Evolutionary conservation across 495 filamentous ascomycete species (phyloP), one percentile per base, ranked within the genome.

Genomic region (Podospora didyma): DNA sequence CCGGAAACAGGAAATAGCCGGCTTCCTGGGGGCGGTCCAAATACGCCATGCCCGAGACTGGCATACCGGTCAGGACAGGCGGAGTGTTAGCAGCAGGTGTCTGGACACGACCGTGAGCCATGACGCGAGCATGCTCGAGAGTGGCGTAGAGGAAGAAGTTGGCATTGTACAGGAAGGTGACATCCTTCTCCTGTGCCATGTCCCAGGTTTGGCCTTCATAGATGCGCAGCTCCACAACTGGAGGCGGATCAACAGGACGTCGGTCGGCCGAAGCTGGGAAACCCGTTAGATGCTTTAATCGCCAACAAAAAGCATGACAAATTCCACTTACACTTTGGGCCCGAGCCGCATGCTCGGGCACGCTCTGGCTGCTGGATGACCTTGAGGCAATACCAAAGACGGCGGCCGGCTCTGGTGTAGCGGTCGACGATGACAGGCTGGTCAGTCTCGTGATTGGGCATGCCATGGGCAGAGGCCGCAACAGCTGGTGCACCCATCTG

Each of bases 61-160:
- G 92, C 61, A 95, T 92, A 63, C 94, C 94, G 1, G 95, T 98
- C 59, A 98, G 79, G 37, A 97, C 91, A 1, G 92, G 89, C 22
- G 87, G 86, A 37, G 83, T 82, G 24, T 86, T 86, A 16, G 79
- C 75, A 22, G 85, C 73, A 3, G 83, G 79, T 21, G 82, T 80
- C 51, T 81, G 78, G 42, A 88, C 80, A 45, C 92, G 87, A 26
- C 87, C 88, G 54, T 93, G 89, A 2, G 91, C 90, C 62, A 97
- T 91, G 17, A 84, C 82, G 11, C 94, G 89, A 16, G 90, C 90
- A 62, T 89, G 83, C 59, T 97, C 92, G 56, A 98, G 80, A 0
- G 92, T 96, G 7, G 92, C 92, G 65, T 89, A 98, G 49, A 97
- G 88, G 75, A 98, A 97, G 81, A 97, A 98, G 73, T 96, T 96